Conservation (phyloP, 495 filamentous ascomycete genomes). For the Penicillium coffeae region DNA sequence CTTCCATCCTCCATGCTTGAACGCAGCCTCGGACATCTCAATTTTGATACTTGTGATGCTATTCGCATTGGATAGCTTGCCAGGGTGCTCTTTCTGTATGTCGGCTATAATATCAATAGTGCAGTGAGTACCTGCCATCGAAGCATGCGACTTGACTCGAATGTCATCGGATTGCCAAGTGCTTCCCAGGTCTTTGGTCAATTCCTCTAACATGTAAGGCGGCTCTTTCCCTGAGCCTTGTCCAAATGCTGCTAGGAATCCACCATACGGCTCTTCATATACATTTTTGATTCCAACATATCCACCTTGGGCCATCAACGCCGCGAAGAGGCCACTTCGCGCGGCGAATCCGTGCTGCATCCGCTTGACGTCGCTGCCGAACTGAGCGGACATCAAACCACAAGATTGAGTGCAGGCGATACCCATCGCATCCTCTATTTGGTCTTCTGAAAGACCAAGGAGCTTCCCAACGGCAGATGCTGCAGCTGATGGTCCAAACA, state of each 20-base stretch:
- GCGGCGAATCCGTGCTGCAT: slow-evolving; percentile 48
- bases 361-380: slow-evolving; percentile 39
- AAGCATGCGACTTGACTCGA: slow-evolving; percentile 38
- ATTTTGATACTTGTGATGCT: slow-evolving; percentile 22
- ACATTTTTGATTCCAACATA: slow-evolving; percentile 46
- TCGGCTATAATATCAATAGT: slow-evolving; percentile 27
- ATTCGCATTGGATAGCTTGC: not conserved
- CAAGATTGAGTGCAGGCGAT: slow-evolving; percentile 41
- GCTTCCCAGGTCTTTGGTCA: slow-evolving; percentile 32
- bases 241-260: slow-evolving; percentile 39
- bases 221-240: slow-evolving; percentile 28
- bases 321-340: slow-evolving; percentile 39
- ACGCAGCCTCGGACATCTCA: slow-evolving; percentile 26
- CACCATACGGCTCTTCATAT: slow-evolving; percentile 40
- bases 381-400: slow-evolving; percentile 44
- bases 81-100: slow-evolving; percentile 17
- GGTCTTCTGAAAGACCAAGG: slow-evolving; percentile 20
- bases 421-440: slow-evolving; percentile 36
- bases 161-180: slow-evolving; percentile 38
- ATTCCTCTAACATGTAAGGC: slow-evolving; percentile 20
- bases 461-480: slow-evolving; percentile 40
- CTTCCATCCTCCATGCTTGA: slow-evolving; percentile 38
- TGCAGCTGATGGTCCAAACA: slow-evolving; percentile 40
- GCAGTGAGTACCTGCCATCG: slow-evolving; percentile 31
- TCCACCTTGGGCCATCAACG: slow-evolving; percentile 31